Evolutionary conservation across 768 basidiomycete genomes (phyloP).

Genomic region (Mycena polygramma): DNA sequence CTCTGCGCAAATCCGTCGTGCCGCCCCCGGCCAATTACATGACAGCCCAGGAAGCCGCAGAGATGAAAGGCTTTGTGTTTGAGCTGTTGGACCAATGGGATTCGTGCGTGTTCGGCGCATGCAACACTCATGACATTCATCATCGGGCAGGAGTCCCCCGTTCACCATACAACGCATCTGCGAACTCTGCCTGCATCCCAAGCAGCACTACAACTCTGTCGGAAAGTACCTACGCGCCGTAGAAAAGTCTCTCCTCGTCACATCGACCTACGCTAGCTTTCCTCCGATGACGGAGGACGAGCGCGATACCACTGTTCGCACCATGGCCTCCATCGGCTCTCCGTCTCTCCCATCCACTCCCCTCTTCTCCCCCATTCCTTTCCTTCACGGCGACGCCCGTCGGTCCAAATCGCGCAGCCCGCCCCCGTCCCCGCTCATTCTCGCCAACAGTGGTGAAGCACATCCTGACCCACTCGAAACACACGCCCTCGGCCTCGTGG

Average conservation of each 20-base stretch:
- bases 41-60: constrained; percentile 70
- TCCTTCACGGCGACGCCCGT: constrained; percentile 86
- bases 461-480: constrained; percentile 54
- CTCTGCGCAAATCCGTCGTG: constrained; percentile 66
- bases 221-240: constrained; percentile 93
- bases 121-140: constrained; percentile 25
- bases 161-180: constrained; percentile 93
- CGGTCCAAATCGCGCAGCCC: constrained; percentile 85
- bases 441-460: constrained; percentile 54
- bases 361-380: constrained; percentile 89
- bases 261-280: constrained; percentile 83
- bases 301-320: constrained; percentile 52
- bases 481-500: constrained; percentile 81
- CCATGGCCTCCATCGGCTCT: constrained; percentile 59
- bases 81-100: constrained; percentile 81
- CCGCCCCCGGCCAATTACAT: constrained; percentile 71
- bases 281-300: constrained; percentile 62
- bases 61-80: constrained; percentile 69
- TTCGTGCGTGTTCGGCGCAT: constrained; percentile 59
- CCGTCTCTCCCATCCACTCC: constrained; percentile 80
- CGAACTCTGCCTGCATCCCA: constrained; percentile 81
- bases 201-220: constrained; percentile 77
- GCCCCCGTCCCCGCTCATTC: constrained; percentile 78
- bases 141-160: constrained; percentile 65
- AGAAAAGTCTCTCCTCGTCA: constrained; percentile 86